Evolutionary conservation across 441 rosid species (phyloP).

Genomic region (Corymbia citriodora): DNA sequence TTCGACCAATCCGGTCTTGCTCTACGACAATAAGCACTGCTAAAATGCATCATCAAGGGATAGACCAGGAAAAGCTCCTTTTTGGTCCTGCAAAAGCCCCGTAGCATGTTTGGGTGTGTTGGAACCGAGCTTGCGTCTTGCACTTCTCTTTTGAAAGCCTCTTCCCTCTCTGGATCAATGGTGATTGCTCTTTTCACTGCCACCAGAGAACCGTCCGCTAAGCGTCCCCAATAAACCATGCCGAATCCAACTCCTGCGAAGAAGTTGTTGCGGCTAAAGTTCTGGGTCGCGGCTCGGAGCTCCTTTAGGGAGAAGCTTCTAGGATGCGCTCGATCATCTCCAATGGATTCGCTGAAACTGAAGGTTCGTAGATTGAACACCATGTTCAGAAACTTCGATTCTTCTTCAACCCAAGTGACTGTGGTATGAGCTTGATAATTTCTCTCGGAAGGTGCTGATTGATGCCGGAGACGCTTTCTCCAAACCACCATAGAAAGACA

Average conservation of each 20-base stretch:
- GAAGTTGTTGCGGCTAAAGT: not conserved
- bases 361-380: not conserved
- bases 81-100: not conserved
- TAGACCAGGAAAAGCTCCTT: not conserved
- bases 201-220: not conserved
- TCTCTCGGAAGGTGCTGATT: not conserved
- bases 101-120: not conserved
- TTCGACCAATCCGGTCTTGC: not conserved
- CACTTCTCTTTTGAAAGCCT: not conserved
- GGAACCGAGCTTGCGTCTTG: not conserved
- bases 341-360: not conserved
- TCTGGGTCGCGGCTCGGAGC: not conserved
- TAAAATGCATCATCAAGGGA: not conserved
- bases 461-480: not conserved
- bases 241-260: not conserved
- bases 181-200: not conserved
- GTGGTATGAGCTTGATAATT: not conserved
- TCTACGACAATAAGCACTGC: not conserved
- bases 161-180: not conserved
- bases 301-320: not conserved
- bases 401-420: not conserved
- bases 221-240: not conserved
- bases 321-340: not conserved
- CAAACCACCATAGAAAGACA: not conserved
- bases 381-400: not conserved